phyloP scores from a whole-genome alignment of 2,329 filamentous ascomycete species.

The Thielaviopsis euricoi region DNA sequence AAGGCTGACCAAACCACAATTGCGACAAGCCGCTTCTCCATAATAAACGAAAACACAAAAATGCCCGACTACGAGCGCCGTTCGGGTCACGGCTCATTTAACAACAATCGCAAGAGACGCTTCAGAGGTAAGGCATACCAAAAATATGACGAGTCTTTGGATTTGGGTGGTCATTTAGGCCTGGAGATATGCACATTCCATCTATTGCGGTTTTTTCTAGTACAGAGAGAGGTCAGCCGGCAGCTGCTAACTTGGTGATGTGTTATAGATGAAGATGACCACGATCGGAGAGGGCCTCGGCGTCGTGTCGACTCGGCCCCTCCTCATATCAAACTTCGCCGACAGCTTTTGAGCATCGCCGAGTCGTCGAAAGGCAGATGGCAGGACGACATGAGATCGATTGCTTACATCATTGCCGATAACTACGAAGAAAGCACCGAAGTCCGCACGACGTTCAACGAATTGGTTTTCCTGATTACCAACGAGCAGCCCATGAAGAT shows the following conservation, averaged over 20 bases:
- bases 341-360: conserved; percentile 63
- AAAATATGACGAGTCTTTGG: background rate
- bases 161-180: background rate
- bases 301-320: conserved; percentile 57
- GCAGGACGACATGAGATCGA: conserved; percentile 59
- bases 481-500: conserved; percentile 93
- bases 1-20: background rate
- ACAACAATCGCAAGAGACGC: conserved; percentile 58
- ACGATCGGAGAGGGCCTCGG: conserved; percentile 58
- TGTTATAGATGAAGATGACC: conserved; percentile 43
- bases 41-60: background rate
- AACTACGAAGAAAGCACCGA: conserved; percentile 68
- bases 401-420: conserved; percentile 63
- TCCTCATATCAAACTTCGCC: conserved; percentile 53
- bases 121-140: conserved; percentile 47
- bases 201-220: background rate
- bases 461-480: conserved; percentile 58
- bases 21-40: background rate
- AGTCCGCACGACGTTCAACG: conserved; percentile 54
- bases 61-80: conserved; percentile 45
- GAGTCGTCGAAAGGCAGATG: conserved; percentile 66
- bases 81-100: conserved; percentile 24
- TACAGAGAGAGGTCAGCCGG: background rate
- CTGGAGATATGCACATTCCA: background rate
- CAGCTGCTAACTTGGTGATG: background rate